Percentiles rank a stretch among this genome's conserved stretches.
These are phyloP conservation scores for Vigna reflexopilosa DNA, from an alignment of 306 rosid species.

Conservation along the genomic window DNA sequence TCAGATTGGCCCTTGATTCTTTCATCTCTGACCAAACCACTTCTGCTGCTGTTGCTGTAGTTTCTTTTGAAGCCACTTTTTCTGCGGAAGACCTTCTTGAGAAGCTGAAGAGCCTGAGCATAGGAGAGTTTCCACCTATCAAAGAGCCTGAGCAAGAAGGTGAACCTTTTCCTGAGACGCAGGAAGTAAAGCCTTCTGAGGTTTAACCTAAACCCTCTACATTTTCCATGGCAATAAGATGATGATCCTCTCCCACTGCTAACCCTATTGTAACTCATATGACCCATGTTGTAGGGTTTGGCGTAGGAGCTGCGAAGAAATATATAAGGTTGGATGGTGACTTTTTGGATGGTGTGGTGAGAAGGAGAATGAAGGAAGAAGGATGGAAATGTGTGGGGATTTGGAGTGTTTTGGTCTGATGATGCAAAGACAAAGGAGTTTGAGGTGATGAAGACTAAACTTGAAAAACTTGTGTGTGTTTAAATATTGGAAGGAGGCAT, in stretches of 20 bases:
- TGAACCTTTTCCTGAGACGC: conserved; percentile 56
- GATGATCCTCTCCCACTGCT: conserved; percentile 47
- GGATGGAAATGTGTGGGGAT: conserved; percentile 42
- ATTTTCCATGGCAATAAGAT: conserved; percentile 46
- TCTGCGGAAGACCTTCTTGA: conserved; percentile 48
- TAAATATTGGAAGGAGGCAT: conserved; percentile 33
- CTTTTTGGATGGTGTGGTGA: conserved; percentile 59
- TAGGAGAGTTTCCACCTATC: conserved; percentile 49
- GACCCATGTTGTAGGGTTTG: conserved; percentile 39
- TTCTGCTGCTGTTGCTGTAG: conserved; percentile 45
- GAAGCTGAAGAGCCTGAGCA: conserved; percentile 47
- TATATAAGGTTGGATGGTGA: conserved; percentile 49
- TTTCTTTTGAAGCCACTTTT: conserved; percentile 48
- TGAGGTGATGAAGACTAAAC: conserved; percentile 43
- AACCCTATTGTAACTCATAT: conserved; percentile 53
- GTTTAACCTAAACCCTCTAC: conserved; percentile 66
- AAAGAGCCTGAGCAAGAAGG: conserved; percentile 54
- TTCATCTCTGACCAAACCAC: conserved; percentile 40
- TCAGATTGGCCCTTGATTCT: conserved; percentile 36
- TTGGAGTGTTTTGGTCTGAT: conserved; percentile 3
- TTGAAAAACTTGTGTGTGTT: conserved; percentile 26
- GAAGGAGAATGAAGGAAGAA: conserved; percentile 49
- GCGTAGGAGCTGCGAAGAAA: conserved; percentile 32
- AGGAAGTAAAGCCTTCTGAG: conserved; percentile 52
- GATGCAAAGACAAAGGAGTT: conserved; percentile 41